Evolutionary conservation across 73 alveolate species (phyloP), one percentile per base, ranked within the genome.

Genomic region (Blepharisma japonicum): DNA sequence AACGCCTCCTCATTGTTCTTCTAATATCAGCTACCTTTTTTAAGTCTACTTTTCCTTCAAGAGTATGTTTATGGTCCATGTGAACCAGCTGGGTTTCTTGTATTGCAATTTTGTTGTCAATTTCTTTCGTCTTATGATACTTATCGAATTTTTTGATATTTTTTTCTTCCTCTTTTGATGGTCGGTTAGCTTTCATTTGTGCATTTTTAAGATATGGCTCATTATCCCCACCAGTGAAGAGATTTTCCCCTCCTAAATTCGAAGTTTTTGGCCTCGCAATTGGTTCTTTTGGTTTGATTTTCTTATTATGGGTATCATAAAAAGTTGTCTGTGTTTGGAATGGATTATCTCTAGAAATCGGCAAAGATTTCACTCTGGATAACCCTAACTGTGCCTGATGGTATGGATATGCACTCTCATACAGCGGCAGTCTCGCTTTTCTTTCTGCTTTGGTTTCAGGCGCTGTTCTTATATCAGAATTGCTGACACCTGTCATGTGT

Each of bases 41-140:
- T 47, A 91, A 61, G 77, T 91, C 97, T 8, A 95, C 95, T 86
- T 95, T 93, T 55, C 98, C 98, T 81, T 93, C 96, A 7, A 91
- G 80, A 61, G 98, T 92, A 51, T 80, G 87, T 56, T 84, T 87
- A 72, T 92, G 77, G 6, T 83, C 90, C 55, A 96, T 42, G 39
- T 92, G 84, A 6, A 92, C 98, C 14, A 92, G 81, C 55, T 92
- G 83, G 2, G 98, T 92, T 82, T 92, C 98, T 76, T 90, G 81
- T 21, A 87, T 90, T 46, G 94, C 94, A 20, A 81, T 83, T 2
- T 91, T 87, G 55, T 87, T 91, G 20, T 77, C 82, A 8, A 77
- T 82, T 49, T 79, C 86, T 66, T 83, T 79, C 42, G 87, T 51
- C 32, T 72, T 71, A 14, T 70, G 56, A n/a, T 70, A 70, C 5